Evolutionary conservation across 768 basidiomycete species (phyloP).

Genomic region (button mushroom (Agaricus bisporus)): DNA sequence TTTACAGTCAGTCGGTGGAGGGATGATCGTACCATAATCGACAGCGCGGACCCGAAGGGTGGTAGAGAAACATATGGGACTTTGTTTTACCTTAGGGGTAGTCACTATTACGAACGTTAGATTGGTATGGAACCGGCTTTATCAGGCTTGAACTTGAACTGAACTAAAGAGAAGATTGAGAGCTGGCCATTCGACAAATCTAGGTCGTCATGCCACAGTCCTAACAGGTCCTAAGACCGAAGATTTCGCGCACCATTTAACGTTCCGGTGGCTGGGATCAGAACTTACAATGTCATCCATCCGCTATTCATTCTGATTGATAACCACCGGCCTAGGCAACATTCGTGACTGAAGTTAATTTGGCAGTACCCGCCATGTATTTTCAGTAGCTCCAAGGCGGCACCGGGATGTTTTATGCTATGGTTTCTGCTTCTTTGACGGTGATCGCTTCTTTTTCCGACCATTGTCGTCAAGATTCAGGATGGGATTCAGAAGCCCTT

Average conservation of each 20-base stretch:
- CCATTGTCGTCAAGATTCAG: slow-evolving; percentile 32
- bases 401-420: not conserved
- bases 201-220: too few relatives aligned
- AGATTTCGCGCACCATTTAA: too few relatives aligned
- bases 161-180: too few relatives aligned
- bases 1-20: slow-evolving; percentile 51
- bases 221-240: too few relatives aligned
- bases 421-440: slow-evolving; percentile 1
- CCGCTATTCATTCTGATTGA: too few relatives aligned
- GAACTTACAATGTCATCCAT: too few relatives aligned
- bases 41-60: slow-evolving; percentile 24
- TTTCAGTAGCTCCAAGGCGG: not conserved
- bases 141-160: too few relatives aligned
- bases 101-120: slow-evolving; percentile 29
- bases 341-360: not conserved
- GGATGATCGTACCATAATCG: slow-evolving; percentile 18
- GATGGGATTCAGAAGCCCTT: slow-evolving; percentile 39
- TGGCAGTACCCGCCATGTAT: too few relatives aligned
- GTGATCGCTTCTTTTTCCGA: slow-evolving; percentile 15
- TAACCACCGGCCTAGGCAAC: not conserved
- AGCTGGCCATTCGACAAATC: too few relatives aligned
- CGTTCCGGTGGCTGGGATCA: too few relatives aligned
- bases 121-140: not conserved
- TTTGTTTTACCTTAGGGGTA: slow-evolving; percentile 42
- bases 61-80: slow-evolving; percentile 43